A percentile compares a stretch with the other conserved stretches of the same genome.
Conservation (phyloP, 2,329 filamentous ascomycete species). For the Beauveria varroae region DNA sequence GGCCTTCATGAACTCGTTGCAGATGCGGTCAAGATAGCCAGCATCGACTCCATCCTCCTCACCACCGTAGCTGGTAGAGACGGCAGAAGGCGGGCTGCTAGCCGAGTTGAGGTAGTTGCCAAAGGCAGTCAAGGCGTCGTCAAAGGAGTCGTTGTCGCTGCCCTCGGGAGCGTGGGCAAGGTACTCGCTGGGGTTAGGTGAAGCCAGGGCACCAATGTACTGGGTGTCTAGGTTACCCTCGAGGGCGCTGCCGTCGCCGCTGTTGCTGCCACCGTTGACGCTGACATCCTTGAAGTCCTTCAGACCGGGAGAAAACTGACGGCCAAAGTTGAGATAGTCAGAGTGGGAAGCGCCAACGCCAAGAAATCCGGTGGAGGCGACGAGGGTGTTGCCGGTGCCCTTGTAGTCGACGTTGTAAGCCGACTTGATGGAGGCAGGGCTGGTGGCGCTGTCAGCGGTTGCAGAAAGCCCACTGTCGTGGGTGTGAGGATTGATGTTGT, state of each 20-base stretch:
- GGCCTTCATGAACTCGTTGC: constrained; percentile 50
- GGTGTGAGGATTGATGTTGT: not conserved
- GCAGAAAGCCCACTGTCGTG: not conserved
- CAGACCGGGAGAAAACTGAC: not conserved
- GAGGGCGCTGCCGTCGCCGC: constrained; percentile 5
- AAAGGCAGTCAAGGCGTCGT: constrained; percentile 10
- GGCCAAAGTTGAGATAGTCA: constrained; percentile 9
- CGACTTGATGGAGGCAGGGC: constrained; percentile 12
- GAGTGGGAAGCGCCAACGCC: constrained; percentile 10
- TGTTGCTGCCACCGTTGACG: constrained; percentile 8
- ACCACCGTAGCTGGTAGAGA: constrained; percentile 43
- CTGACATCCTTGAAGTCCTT: constrained; percentile 12
- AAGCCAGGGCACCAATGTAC: constrained; percentile 5
- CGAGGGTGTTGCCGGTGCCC: constrained; percentile 8
- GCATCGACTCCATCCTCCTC: constrained; percentile 35
- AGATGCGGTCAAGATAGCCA: constrained; percentile 34
- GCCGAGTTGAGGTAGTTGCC: constrained; percentile 12
- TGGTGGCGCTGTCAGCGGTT: not conserved
- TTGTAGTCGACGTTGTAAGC: constrained; percentile 14
- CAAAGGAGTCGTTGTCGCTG: not conserved
- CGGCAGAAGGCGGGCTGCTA: constrained; percentile 25
- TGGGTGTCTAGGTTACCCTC: constrained; percentile 16
- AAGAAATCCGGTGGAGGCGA: constrained; percentile 13
- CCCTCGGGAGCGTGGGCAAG: constrained; percentile 4
- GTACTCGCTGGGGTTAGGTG: constrained; percentile 14